Evolutionary conservation across 192 early-diverging fungal genomes (phyloP), one percentile per base, ranked within the genome.

Genomic region (Phycomyces blakesleeanus): DNA sequence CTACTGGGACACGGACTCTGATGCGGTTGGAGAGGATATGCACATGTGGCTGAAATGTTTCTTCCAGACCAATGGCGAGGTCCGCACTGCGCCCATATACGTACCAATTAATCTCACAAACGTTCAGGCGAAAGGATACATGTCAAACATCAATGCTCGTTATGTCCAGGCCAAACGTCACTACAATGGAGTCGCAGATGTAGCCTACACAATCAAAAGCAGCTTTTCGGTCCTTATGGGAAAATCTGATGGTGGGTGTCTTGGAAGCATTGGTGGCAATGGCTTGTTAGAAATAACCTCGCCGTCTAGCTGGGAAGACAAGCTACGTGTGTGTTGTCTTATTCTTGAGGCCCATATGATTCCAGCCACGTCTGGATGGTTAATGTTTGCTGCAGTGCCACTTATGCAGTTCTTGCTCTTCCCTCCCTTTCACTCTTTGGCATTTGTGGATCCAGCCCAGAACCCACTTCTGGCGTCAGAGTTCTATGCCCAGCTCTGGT

Each of bases 1-100:
- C 41, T 90, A 86, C 63, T 91, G 89, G 89, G 89, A 91, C 62
- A 76, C 83, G 38, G 83, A 85, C 41, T 78, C 85, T 24, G 88
- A 91, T 71, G 85, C 87, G 22, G 51, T 63, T 22, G 61, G 61
- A 40, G 61, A 63, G 26, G 61, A 63, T 20, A 63, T 63, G 61
- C 61, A 63, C 24, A 84, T 90, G 61, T 59, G 89, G 88, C 73
- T 91, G 24, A 89, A 89, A 73, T 88, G 86, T 66, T 89, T 89
- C 65, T 89, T 89, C 67, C 76, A 81, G 63, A 89, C 89, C 34
- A 64, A 79, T 58, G 89, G 89, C 25, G 57, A 74, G 3, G 81
- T 82, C 20, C 84, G 86, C 57, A 80, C 83, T 60, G 82, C 81
- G 42, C 75, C 84, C 12, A 87, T 91, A 55, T 89, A 73, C 61